phyloP scores from a whole-genome alignment of 1,284 basidiomycete genomes.

The Rhodotorula sp. region DNA sequence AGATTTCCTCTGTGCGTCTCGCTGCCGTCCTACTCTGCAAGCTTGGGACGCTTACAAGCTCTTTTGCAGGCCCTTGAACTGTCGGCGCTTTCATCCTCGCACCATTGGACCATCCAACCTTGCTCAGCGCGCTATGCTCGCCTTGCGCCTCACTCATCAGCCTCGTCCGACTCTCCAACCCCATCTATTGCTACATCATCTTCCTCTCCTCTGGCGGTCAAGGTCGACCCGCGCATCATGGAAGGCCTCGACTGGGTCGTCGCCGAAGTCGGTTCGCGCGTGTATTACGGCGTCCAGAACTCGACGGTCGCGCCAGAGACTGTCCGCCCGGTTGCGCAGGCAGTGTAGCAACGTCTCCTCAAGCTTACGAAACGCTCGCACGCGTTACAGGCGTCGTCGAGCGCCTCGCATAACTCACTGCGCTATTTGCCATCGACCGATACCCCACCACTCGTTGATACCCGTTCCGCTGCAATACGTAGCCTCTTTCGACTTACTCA shows the following conservation, averaged over 20 bases:
- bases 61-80: conserved; percentile 31
- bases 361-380: too few species aligned
- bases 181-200: neutral
- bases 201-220: neutral
- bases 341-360: too few species aligned
- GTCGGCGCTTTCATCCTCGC: conserved; percentile 15
- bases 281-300: conserved; percentile 37
- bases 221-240: conserved; percentile 25
- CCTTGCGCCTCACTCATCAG: neutral
- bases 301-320: neutral
- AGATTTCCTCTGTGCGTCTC: conserved; percentile 73
- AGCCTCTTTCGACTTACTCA: too few species aligned
- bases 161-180: neutral
- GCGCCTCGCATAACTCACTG: too few species aligned
- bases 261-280: conserved; percentile 29
- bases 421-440: too few species aligned
- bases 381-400: too few species aligned
- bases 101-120: conserved; percentile 28
- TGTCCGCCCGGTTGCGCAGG: neutral
- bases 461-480: too few species aligned
- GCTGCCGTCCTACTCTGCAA: too few species aligned
- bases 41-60: neutral
- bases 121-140: conserved; percentile 27
- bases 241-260: conserved; percentile 39
- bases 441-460: too few species aligned